phyloP scores from a whole-genome alignment of 2,329 filamentous ascomycete genomes.

The Lasiodiplodia hormozganensis region DNA sequence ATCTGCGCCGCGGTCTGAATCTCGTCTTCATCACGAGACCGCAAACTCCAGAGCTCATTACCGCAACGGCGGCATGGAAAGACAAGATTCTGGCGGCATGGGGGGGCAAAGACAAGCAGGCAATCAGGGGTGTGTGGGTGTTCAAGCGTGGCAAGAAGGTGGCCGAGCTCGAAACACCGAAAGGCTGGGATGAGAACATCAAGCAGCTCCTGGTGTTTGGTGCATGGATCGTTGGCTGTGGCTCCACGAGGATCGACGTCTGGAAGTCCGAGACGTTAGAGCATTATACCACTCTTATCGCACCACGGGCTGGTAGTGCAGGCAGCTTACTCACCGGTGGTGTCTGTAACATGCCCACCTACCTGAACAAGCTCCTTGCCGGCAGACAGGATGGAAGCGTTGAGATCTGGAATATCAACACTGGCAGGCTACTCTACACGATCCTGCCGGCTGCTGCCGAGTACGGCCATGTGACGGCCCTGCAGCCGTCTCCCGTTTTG shows the following conservation, averaged over 20 bases:
- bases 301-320: constrained; percentile 64
- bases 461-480: constrained; percentile 82
- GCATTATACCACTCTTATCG: constrained; percentile 83
- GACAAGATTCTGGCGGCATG: constrained; percentile 89
- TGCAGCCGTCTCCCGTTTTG: constrained; percentile 83
- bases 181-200: constrained; percentile 72
- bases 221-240: constrained; percentile 86
- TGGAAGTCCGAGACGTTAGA: constrained; percentile 86
- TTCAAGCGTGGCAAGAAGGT: constrained; percentile 90
- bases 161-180: constrained; percentile 73
- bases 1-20: constrained; percentile 86
- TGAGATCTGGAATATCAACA: constrained; percentile 97
- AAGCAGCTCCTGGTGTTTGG: constrained; percentile 83
- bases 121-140: constrained; percentile 78
- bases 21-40: constrained; percentile 93
- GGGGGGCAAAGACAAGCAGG: constrained; percentile 66
- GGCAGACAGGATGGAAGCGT: constrained; percentile 87
- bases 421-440: constrained; percentile 88
- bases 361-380: constrained; percentile 93
- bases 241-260: constrained; percentile 77
- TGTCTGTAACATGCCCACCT: constrained; percentile 89
- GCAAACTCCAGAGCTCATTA: constrained; percentile 84
- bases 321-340: constrained; percentile 77
- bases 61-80: constrained; percentile 86
- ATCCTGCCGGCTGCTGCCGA: constrained; percentile 77